These are phyloP conservation scores for Houttuynia cordata DNA, from an alignment of 164 flowering plant genomes.

Conservation along the genomic window DNA sequence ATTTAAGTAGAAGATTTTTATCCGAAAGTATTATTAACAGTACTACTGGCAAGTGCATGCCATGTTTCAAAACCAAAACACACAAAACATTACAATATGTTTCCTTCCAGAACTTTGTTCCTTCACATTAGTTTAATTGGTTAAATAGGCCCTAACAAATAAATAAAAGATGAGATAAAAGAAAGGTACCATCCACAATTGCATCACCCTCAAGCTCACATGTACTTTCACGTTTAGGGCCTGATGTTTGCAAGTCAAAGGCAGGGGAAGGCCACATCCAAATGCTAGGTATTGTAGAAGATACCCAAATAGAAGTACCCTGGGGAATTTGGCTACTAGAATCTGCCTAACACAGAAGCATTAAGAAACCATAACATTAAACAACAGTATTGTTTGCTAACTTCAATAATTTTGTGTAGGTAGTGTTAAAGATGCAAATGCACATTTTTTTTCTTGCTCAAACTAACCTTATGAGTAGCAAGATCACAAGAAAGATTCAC, in stretches of 20 bases:
- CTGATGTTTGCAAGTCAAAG: slow-evolving; percentile 14
- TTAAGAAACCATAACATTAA: neutral
- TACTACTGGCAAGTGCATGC: no score
- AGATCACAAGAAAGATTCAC: slow-evolving; percentile 12
- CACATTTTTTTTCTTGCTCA: neutral
- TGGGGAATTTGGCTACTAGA: slow-evolving; percentile 15
- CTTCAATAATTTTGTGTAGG: neutral
- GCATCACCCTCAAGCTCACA: slow-evolving; percentile 95
- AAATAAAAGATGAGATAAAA: neutral
- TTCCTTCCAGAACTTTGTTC: no score
- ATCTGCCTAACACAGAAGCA: slow-evolving; percentile 44
- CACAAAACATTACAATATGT: no score
- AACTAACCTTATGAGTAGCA: slow-evolving; percentile 34
- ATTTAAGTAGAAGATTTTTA: no score
- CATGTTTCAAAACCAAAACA: no score
- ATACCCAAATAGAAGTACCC: slow-evolving; percentile 49
- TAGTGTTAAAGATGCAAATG: neutral
- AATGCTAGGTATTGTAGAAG: slow-evolving; percentile 54
- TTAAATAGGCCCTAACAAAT: neutral
- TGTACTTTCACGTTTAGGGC: slow-evolving; percentile 54
- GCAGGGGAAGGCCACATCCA: slow-evolving; percentile 60
- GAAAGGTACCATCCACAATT: slow-evolving; percentile 51
- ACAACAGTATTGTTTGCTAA: slow-evolving; percentile 2
- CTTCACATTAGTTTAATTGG: no score
- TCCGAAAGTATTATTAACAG: no score